A percentile compares a stretch with the other conserved stretches of the same genome.
phyloP scores from a whole-genome alignment of 108 stramenopile genomes.

The Cyclostephanos invisitatus region DNA sequence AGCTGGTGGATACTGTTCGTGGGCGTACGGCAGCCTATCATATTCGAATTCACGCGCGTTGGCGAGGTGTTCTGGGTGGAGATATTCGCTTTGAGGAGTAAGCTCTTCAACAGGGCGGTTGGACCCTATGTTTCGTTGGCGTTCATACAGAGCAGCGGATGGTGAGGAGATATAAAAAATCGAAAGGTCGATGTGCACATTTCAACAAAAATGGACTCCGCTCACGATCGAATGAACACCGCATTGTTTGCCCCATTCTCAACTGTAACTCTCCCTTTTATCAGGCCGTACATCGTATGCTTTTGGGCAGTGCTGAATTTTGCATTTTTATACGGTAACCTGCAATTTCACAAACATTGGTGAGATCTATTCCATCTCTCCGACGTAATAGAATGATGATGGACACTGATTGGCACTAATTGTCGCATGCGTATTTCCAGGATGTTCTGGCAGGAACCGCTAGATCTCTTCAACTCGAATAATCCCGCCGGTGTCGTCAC shows the following conservation, averaged over 20 bases:
- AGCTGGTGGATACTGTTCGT: constrained; percentile 48
- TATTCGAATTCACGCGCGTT: constrained; percentile 29
- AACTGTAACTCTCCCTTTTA: neutral
- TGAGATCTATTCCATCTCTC: neutral
- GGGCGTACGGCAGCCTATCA: constrained; percentile 33
- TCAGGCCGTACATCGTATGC: constrained; percentile 36
- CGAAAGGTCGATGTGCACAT: neutral
- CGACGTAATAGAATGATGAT: no score
- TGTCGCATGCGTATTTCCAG: neutral
- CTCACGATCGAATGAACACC: neutral
- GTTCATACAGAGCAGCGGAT: constrained; percentile 47
- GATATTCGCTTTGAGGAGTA: constrained; percentile 45
- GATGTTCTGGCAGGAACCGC: constrained; percentile 45
- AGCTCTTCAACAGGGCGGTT: constrained; percentile 24
- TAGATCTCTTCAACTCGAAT: constrained; percentile 41
- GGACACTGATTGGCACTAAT: no score
- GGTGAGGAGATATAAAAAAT: constrained; percentile 6
- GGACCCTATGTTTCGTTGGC: constrained; percentile 46
- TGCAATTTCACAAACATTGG: constrained; percentile 43
- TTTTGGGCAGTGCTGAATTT: constrained; percentile 50
- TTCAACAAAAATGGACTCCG: neutral
- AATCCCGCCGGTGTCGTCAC: constrained; percentile 40
- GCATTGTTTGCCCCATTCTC: neutral
- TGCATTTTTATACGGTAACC: constrained; percentile 31
- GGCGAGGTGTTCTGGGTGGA: constrained; percentile 52